Evolutionary conservation across 2,329 filamentous ascomycete species (phyloP).

Genomic region (Microthyrium microscopicum): DNA sequence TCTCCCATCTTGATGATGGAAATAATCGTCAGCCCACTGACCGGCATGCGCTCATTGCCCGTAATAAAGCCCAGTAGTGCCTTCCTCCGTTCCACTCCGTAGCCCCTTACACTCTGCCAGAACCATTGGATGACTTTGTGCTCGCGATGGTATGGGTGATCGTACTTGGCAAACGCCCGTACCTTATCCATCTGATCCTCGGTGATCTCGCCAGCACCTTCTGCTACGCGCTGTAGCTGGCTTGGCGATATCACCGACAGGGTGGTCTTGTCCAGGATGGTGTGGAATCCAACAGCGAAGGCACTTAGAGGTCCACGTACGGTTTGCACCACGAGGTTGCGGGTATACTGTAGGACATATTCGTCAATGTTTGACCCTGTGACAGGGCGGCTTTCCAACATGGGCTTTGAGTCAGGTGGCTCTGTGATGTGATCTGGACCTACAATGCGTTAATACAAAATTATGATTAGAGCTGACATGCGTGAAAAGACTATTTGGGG

Average conservation of each 20-base stretch:
- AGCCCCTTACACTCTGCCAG: conserved; percentile 62
- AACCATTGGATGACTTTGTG: conserved; percentile 62
- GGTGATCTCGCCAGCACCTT: conserved; percentile 53
- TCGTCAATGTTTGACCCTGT: conserved; percentile 58
- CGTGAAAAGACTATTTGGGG: too few relatives aligned
- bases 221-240: conserved; percentile 60
- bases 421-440: too few relatives aligned
- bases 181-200: conserved; percentile 16
- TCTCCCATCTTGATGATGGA: conserved; percentile 63
- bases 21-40: conserved; percentile 67
- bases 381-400: too few relatives aligned
- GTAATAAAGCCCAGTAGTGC: conserved; percentile 87
- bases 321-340: conserved; percentile 64
- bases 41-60: conserved; percentile 75
- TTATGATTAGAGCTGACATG: too few relatives aligned
- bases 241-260: conserved; percentile 29
- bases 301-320: conserved; percentile 62
- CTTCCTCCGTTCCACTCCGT: conserved; percentile 51
- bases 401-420: too few relatives aligned
- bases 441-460: too few relatives aligned
- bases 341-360: conserved; percentile 73
- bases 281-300: conserved; percentile 65
- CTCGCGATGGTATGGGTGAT: conserved; percentile 53
- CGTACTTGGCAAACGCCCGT: conserved; percentile 61
- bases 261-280: conserved; percentile 54